phyloP scores from a whole-genome alignment of 192 early-diverging fungal species.

The Coemansia aciculifera region DNA sequence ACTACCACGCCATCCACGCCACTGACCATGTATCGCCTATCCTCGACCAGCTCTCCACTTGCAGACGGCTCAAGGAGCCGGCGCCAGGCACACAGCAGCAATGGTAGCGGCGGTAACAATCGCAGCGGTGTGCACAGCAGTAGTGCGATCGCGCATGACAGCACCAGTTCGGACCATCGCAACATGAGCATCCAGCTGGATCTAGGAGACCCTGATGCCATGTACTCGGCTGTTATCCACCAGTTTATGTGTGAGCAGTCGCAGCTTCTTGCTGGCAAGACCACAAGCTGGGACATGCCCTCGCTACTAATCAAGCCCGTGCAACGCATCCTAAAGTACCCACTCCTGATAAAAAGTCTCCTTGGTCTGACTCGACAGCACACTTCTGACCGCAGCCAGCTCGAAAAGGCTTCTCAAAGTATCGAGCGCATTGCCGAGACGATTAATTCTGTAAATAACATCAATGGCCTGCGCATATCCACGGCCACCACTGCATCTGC shows the following conservation, averaged over 20 bases:
- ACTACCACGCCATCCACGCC: slow-evolving; percentile 32
- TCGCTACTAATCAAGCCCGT: slow-evolving; percentile 94
- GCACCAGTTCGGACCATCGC: slow-evolving; percentile 37
- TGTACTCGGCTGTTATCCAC: slow-evolving; percentile 16
- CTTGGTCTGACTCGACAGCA: slow-evolving; percentile 37
- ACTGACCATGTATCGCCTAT: slow-evolving; percentile 15
- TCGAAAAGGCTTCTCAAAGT: slow-evolving; percentile 41
- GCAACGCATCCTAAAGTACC: slow-evolving; percentile 96
- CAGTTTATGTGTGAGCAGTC: slow-evolving; percentile 39
- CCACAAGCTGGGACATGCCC: slow-evolving; percentile 89
- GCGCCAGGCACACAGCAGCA: slow-evolving; percentile 43
- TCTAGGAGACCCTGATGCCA: slow-evolving; percentile 26
- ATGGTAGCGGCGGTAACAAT: slow-evolving; percentile 3
- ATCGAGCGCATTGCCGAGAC: slow-evolving; percentile 50
- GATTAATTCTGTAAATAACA: slow-evolving; percentile 40
- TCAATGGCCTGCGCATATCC: slow-evolving; percentile 40
- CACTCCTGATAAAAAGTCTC: slow-evolving; percentile 71
- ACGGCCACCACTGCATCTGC: slow-evolving; percentile 20
- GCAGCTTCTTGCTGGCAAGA: slow-evolving; percentile 56
- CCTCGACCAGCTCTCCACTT: slow-evolving; percentile 27
- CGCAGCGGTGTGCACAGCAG: slow-evolving; percentile 6
- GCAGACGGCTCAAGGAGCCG: slow-evolving; percentile 30
- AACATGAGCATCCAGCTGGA: slow-evolving; percentile 21
- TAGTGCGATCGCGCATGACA: slow-evolving; percentile 12
- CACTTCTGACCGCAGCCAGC: slow-evolving; percentile 34